These are phyloP conservation scores for Sclerotinia minor DNA, from an alignment of 2,329 filamentous ascomycete species.

Conservation along the genomic window DNA sequence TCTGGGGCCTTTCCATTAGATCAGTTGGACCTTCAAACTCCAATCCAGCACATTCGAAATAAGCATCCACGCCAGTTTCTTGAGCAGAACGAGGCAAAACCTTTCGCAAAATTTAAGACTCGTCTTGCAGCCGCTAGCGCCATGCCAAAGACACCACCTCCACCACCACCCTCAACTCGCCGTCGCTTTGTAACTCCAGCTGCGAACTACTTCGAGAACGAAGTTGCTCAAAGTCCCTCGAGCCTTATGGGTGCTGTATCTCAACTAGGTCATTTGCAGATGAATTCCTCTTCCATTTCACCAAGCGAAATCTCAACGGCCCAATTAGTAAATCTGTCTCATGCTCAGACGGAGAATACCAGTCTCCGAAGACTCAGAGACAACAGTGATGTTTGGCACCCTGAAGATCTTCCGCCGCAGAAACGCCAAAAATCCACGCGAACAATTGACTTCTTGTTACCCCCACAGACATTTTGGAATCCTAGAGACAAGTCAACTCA, in stretches of 20 bases:
- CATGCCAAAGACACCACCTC: slow-evolving; percentile 21
- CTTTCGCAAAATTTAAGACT: not conserved
- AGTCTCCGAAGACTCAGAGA: slow-evolving; percentile 41
- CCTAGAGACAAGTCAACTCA: slow-evolving; percentile 54
- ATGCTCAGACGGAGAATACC: slow-evolving; percentile 25
- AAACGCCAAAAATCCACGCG: slow-evolving; percentile 54
- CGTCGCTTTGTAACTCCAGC: slow-evolving; percentile 11
- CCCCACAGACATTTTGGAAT: slow-evolving; percentile 60
- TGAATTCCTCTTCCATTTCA: slow-evolving; percentile 39
- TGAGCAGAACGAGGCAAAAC: slow-evolving; percentile 23
- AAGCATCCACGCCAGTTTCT: slow-evolving; percentile 8
- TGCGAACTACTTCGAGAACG: slow-evolving; percentile 24
- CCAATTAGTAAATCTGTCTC: slow-evolving; percentile 26
- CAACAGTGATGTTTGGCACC: slow-evolving; percentile 34
- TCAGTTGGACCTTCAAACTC: slow-evolving; percentile 37
- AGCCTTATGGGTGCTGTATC: slow-evolving; percentile 42
- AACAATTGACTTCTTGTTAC: slow-evolving; percentile 57
- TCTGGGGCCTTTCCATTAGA: slow-evolving; percentile 38
- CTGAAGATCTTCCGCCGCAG: slow-evolving; percentile 45
- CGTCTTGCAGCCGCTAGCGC: slow-evolving; percentile 10
- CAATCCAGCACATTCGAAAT: slow-evolving; percentile 24
- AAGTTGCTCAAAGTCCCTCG: slow-evolving; percentile 29
- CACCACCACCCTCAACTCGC: slow-evolving; percentile 29
- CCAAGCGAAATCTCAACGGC: slow-evolving; percentile 20
- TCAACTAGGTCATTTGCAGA: slow-evolving; percentile 40